Percentiles rank a stretch among this genome's conserved stretches.
Conservation (phyloP, 176 grass and related monocot genomes). For the Neostapfia colusana region DNA sequence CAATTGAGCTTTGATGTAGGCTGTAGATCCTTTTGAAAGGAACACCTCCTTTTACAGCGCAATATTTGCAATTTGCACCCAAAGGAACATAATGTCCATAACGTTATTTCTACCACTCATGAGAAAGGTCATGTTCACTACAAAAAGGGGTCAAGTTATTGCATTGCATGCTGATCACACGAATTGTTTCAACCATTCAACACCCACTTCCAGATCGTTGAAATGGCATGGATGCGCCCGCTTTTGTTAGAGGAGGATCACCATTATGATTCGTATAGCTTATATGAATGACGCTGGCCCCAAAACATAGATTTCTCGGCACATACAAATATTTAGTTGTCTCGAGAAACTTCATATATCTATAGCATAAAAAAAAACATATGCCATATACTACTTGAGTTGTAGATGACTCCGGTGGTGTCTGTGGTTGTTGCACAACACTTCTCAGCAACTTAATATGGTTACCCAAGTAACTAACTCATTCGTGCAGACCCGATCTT, state of each 20-base stretch:
- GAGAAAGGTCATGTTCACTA: background rate
- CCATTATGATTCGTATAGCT: too few relatives aligned
- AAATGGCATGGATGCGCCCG: background rate
- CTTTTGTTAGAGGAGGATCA: background rate
- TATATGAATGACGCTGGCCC: too few relatives aligned
- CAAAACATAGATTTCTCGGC: too few relatives aligned
- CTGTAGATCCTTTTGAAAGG: background rate
- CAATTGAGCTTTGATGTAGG: background rate
- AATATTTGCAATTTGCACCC: background rate
- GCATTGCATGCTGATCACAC: background rate
- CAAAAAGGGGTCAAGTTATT: background rate
- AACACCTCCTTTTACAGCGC: background rate
- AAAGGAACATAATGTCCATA: background rate
- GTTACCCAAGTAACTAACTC: too few relatives aligned
- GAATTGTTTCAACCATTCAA: background rate
- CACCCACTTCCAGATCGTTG: background rate
- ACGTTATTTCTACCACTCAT: background rate
- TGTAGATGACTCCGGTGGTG: too few relatives aligned
- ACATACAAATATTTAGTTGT: too few relatives aligned
- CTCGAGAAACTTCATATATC: too few relatives aligned
- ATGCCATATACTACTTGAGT: too few relatives aligned
- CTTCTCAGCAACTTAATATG: too few relatives aligned
- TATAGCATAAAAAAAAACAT: too few relatives aligned
- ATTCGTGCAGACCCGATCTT: too few relatives aligned
- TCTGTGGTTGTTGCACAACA: too few relatives aligned